Percentiles rank a stretch among this genome's conserved stretches.
Evolutionary conservation across 2,329 filamentous ascomycete genomes (phyloP).

Genomic region (Emergomyces orientalis): DNA sequence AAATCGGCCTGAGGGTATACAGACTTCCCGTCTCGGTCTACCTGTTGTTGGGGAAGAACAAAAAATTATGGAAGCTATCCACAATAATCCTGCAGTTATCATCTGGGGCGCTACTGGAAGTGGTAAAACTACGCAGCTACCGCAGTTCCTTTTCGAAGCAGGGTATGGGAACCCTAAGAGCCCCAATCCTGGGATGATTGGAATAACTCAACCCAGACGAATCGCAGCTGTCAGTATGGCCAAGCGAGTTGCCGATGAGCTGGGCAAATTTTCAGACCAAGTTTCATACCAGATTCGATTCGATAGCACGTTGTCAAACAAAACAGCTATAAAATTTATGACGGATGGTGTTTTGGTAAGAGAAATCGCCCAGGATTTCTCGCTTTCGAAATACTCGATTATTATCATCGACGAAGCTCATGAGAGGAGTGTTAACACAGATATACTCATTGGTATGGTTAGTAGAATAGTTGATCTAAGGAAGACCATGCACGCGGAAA

Average conservation of each 20-base stretch:
- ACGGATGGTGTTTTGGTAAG: constrained; percentile 92
- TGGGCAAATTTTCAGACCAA: constrained; percentile 64
- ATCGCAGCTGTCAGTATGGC: constrained; percentile 97
- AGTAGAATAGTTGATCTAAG: constrained; percentile 83
- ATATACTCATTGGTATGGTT: constrained; percentile 95
- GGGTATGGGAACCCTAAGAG: constrained; percentile 74
- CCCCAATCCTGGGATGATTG: constrained; percentile 83
- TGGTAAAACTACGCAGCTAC: constrained; percentile 94
- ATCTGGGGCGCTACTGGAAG: constrained; percentile 93
- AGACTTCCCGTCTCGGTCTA: constrained; percentile 66
- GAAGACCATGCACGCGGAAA: constrained; percentile 61
- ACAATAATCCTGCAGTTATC: constrained; percentile 81
- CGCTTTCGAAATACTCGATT: constrained; percentile 79
- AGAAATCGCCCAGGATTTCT: constrained; percentile 82
- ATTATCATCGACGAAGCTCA: constrained; percentile 96
- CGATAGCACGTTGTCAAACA: constrained; percentile 67
- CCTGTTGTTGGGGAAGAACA: constrained; percentile 94
- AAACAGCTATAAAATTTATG: constrained; percentile 96
- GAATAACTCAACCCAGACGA: constrained; percentile 85
- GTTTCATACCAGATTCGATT: constrained; percentile 95
- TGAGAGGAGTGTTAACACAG: constrained; percentile 93
- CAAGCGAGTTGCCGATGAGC: constrained; percentile 75
- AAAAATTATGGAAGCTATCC: constrained; percentile 93
- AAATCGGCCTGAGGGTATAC: constrained; percentile 60
- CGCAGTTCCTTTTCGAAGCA: constrained; percentile 90